phyloP scores from a whole-genome alignment of 345 rosid genomes.

The Aurinia saxatilis region DNA sequence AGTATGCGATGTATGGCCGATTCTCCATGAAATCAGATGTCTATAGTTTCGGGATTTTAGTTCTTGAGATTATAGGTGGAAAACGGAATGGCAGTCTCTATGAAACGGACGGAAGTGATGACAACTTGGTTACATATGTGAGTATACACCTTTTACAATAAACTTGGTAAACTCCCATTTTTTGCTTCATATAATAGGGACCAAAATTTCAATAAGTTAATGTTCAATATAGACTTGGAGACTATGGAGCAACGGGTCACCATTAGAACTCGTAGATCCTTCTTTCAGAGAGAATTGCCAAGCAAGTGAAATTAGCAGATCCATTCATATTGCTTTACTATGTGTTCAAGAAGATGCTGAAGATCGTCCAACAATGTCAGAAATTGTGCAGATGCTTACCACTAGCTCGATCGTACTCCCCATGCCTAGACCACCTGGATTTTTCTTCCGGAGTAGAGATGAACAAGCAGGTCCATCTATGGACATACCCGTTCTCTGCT shows the following conservation, averaged over 20 bases:
- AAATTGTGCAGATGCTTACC: conserved; percentile 29
- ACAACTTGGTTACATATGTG: too few species aligned
- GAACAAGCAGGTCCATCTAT: background rate
- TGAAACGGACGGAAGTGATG: too few species aligned
- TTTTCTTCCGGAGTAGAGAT: background rate
- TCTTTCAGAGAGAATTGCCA: conserved; percentile 18
- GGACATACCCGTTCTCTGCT: background rate
- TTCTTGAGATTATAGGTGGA: too few species aligned
- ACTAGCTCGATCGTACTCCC: conserved; percentile 24
- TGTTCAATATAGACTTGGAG: conserved; percentile 30
- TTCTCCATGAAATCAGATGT: too few species aligned
- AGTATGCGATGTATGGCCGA: too few species aligned
- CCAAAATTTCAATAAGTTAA: background rate
- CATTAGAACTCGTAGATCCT: conserved; percentile 16
- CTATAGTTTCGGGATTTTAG: too few species aligned
- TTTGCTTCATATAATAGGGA: background rate
- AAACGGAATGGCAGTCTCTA: too few species aligned
- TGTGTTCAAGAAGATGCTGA: conserved; percentile 39
- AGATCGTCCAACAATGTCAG: conserved; percentile 37
- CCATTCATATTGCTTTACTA: conserved; percentile 41
- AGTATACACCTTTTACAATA: background rate
- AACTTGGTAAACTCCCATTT: background rate
- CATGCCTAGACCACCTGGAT: too few species aligned
- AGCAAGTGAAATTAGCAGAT: conserved; percentile 32
- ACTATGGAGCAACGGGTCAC: too few species aligned